Evolutionary conservation across 371 early-diverging fungal species (phyloP), one percentile per base, ranked within the genome.

Genomic region (Nematocida ironsii): DNA sequence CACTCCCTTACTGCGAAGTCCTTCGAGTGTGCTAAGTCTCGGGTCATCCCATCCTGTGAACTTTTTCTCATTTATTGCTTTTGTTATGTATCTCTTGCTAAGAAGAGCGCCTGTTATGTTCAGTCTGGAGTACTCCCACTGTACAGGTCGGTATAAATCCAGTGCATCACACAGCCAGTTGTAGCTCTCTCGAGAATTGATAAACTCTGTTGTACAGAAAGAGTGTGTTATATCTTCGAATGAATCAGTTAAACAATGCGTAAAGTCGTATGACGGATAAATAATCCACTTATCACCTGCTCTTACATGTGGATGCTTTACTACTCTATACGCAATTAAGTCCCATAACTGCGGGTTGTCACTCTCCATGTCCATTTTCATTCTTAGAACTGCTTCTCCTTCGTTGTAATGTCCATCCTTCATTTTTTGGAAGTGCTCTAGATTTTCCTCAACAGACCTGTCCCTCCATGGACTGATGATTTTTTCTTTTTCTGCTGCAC

Each of bases 171-270:
- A 92, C 44, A 99, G 91, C 99, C 99, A 99, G 88, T 97, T 95
- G 89, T 99, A 99, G 56, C 94, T 93, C 81, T 92, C 92, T 74
- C 96, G 91, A 39, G 95, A 92, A 84, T 91, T 92, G 78, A 88
- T 90, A 87, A 98, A 99, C 88, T 99, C 99, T 56, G 92, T 90
- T 2, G 98, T 97, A 90, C 99, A 97, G 81, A 99, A 91, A 23
- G 96, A 95, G 86, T 99, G 99, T 1, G 97, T 96, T 73, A 99
- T 97, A 89, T 98, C 95, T 86, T 99, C 99, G 82, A 99, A 91
- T 3, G 97, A 97, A 87, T 99, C 99, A 82, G 92, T 93, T 20
- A 98, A 89, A 85, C 98, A 98, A 86, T 97, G 96, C 4, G 98
- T 95, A 87, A 91, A 99, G 88, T 99, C 99, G 86, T 99, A 99